Conservation (phyloP, 805 yeast genomes). For the Pichia exigua region DNA sequence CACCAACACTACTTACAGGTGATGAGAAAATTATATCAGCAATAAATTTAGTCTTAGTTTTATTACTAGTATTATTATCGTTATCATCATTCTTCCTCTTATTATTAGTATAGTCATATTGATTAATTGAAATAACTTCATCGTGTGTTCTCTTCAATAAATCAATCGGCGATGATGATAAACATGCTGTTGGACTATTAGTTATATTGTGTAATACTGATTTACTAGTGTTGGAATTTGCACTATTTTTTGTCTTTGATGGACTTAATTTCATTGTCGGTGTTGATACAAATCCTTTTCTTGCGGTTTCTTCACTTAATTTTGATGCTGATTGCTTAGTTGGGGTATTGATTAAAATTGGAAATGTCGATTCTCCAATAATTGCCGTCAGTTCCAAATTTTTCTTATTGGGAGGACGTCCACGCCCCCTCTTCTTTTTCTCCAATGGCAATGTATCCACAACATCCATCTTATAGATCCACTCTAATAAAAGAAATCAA, state of each 20-base stretch:
- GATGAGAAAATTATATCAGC: constrained; percentile 3
- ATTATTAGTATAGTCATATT: no score
- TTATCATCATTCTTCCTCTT: no score
- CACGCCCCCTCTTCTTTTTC: constrained; percentile 26
- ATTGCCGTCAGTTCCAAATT: constrained; percentile 8
- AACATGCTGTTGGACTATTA: not conserved
- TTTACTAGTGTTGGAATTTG: not conserved
- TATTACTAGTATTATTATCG: not conserved
- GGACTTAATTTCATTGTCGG: constrained; percentile 30
- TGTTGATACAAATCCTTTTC: constrained; percentile 24
- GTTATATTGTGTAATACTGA: not conserved
- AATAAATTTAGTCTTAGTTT: not conserved
- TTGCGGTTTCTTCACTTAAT: constrained; percentile 24
- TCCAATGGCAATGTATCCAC: not conserved
- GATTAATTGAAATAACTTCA: constrained; percentile 18
- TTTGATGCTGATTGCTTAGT: constrained; percentile 16
- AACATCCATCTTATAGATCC: not conserved
- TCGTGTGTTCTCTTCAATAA: constrained; percentile 14
- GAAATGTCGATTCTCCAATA: constrained; percentile 23
- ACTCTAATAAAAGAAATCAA: no score
- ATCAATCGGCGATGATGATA: not conserved
- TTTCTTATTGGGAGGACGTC: constrained; percentile 25
- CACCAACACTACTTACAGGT: constrained; percentile 2
- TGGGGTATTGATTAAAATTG: constrained; percentile 15
- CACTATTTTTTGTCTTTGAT: not conserved